Evolutionary conservation across 352 stramenopile species (phyloP).

Genomic region (Globisporangium echinulatum): DNA sequence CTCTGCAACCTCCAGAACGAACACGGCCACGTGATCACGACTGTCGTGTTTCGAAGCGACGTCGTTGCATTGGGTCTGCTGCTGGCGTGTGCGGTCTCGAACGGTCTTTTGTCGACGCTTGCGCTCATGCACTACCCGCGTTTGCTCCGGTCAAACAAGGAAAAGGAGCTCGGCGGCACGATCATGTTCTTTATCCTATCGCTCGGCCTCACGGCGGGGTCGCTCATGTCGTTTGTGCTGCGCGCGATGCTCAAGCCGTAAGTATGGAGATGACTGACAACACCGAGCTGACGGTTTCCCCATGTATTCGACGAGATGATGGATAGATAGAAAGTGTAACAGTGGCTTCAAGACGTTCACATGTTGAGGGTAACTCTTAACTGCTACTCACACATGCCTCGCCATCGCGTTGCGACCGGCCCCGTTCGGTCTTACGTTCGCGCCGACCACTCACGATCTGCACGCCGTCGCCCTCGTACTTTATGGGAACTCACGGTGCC

Average conservation of each 20-base stretch:
- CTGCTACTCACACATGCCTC: no score
- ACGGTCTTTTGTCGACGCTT: constrained; percentile 64
- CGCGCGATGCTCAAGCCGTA: constrained; percentile 70
- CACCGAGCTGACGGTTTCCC: no score
- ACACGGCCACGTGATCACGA: constrained; percentile 49
- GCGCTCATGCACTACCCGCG: constrained; percentile 76
- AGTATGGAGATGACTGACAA: constrained; percentile 1
- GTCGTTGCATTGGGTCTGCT: constrained; percentile 53
- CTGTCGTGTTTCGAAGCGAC: constrained; percentile 73
- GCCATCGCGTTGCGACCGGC: no score
- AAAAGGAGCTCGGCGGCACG: constrained; percentile 68
- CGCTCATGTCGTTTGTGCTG: constrained; percentile 72
- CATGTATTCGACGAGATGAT: no score
- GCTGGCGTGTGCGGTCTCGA: constrained; percentile 52
- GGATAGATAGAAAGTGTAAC: no score
- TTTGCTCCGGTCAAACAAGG: constrained; percentile 38
- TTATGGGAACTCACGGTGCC: no score
- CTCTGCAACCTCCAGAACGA: constrained; percentile 77
- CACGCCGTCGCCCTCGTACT: no score
- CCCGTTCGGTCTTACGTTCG: no score
- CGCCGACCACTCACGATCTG: no score
- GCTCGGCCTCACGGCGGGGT: constrained; percentile 58
- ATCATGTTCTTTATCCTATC: constrained; percentile 84
- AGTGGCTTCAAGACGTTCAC: no score
- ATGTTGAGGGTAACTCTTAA: no score